phyloP scores from a whole-genome alignment of 2,329 filamentous ascomycete species.

The Colletotrichum sp. region DNA sequence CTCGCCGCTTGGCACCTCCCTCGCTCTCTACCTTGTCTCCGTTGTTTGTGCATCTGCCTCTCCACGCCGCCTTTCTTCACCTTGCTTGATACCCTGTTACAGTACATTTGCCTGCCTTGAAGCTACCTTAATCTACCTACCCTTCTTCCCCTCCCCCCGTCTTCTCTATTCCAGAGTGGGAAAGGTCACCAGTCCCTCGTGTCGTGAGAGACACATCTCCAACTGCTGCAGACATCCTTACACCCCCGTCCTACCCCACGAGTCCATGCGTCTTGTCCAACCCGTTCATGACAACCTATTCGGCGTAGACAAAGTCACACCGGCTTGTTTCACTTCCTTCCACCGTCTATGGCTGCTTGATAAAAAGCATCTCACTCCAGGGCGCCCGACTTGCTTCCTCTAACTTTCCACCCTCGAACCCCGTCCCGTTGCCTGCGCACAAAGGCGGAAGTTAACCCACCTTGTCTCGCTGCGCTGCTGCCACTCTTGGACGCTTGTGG shows the following conservation, averaged over 20 bases:
- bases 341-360: constrained; percentile 16
- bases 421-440: constrained; percentile 1
- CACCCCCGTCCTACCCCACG: constrained; percentile 19
- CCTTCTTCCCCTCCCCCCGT: neutral
- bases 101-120: neutral
- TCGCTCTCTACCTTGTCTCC: neutral
- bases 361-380: constrained; percentile 15
- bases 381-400: neutral
- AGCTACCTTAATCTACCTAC: neutral
- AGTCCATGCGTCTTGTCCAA: constrained; percentile 21
- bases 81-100: neutral
- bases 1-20: constrained; percentile 3
- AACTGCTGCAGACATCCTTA: constrained; percentile 19
- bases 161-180: neutral
- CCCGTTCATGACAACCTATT: constrained; percentile 22
- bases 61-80: neutral
- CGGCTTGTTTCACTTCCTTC: constrained; percentile 38
- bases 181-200: neutral
- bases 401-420: neutral
- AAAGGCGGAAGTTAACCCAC: neutral
- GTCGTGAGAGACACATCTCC: neutral
- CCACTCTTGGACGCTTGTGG: neutral
- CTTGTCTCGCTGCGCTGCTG: constrained; percentile 11
- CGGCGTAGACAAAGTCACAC: constrained; percentile 33
- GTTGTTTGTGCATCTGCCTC: constrained; percentile 1